Conservation (phyloP, 352 stramenopile genomes). For the Phytophthora pistaciae region DNA sequence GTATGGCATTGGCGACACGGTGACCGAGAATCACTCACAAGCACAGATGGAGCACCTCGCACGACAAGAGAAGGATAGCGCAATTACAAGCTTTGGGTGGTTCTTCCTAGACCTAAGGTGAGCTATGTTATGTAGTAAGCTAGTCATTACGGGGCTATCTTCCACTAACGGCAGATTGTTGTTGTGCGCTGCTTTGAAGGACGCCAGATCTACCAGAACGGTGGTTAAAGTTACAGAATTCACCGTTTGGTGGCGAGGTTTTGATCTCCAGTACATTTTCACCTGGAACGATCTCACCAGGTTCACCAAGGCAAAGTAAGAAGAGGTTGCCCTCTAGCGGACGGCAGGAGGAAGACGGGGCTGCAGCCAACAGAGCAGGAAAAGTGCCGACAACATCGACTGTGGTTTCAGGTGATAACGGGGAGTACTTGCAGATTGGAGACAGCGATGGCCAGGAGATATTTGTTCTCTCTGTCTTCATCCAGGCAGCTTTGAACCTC, state of each 20-base stretch:
- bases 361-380: background rate
- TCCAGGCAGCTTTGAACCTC: conserved; percentile 55
- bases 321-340: background rate
- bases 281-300: conserved; percentile 10
- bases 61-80: conserved; percentile 38
- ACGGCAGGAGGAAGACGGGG: background rate
- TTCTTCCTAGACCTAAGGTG: conserved; percentile 86
- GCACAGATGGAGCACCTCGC: conserved; percentile 22
- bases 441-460: conserved; percentile 47
- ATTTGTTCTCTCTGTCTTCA: conserved; percentile 72
- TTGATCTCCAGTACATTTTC: conserved; percentile 58
- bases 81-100: conserved; percentile 77
- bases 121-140: background rate
- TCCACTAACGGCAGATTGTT: background rate
- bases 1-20: conserved; percentile 59
- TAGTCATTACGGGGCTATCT: background rate
- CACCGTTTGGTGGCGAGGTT: conserved; percentile 75
- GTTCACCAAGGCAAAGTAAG: conserved; percentile 1
- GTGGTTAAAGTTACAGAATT: conserved; percentile 82
- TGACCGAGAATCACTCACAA: conserved; percentile 17
- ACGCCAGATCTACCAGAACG: conserved; percentile 74
- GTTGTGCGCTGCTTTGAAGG: conserved; percentile 31
- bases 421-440: conserved; percentile 68
- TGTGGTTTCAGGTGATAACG: conserved; percentile 33
- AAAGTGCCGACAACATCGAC: conserved; percentile 6